Base-by-base conservation (phyloP, 108 stramenopile species). In the Craspedostauros australis region DNA sequence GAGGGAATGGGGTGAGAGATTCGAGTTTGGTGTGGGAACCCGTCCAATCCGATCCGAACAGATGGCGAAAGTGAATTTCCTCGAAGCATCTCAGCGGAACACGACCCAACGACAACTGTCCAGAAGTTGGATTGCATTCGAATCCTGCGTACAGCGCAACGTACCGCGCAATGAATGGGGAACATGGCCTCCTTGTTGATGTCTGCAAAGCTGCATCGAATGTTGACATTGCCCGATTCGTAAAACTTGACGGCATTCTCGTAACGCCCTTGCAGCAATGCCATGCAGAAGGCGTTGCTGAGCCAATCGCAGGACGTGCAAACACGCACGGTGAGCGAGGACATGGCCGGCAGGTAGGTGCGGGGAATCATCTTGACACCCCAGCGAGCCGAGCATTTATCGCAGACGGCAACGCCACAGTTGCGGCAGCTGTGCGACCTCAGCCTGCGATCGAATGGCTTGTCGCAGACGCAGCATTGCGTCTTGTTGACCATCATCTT, bases 151-250 rank as follows among this genome's bases (percentile, higher is more conserved):
- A 2, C 4, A 20, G 24, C 24, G 18, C 14, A 6, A 11, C 24
- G 9, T 11, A 63, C 75, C 12, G 84, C 84, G 40, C 75, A 76
- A 53, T 90, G 88, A 32, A 90, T 64, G 14, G 88, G 88, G 40
- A 82, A 78, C 75, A 76, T 70, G 30, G 75, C 60, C 64, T 74
- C 70, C 38, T 64, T 9, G 28, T 66, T 11, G 54, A 80, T 73
- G 67, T 83, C 67, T 5, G 80, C 82, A 60, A 88, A 84, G 1
- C 66, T 71, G 46, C 58, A 64, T 5, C 84, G 72, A 15, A 84
- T 49, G 46, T 90, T 90, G 38, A 90, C 51, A 56, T 90, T 90
- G 5, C 84, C 82, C 18, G 79, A 80, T 26, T 55, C 50, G 61
- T 76, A 77, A 27, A 85, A 29, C 23, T 53, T 54, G 5, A 80